These are phyloP conservation scores for Verticillium albo-atrum DNA, from an alignment of 2,329 filamentous ascomycete genomes.

Conservation along the genomic window DNA sequence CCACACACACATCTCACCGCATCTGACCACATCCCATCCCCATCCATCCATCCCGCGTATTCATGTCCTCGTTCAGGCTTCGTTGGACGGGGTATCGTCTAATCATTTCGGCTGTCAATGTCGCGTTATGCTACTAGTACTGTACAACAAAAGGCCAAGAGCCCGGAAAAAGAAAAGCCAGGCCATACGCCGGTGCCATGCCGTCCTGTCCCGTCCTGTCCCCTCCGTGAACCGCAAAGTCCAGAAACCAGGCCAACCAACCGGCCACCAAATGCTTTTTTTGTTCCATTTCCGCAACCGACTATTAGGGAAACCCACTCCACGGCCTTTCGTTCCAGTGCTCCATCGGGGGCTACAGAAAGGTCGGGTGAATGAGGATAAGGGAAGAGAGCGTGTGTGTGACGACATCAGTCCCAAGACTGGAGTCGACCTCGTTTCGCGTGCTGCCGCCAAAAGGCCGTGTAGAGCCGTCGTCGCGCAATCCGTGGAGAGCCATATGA, in stretches of 20 bases:
- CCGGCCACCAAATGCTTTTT: neutral
- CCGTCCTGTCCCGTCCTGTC: neutral
- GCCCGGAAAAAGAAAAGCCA: conserved; percentile 1
- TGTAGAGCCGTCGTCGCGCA: conserved; percentile 30
- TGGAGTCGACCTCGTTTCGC: neutral
- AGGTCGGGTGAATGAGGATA: neutral
- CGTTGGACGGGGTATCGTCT: neutral
- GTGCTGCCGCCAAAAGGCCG: conserved; percentile 32
- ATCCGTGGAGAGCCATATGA: conserved; percentile 23
- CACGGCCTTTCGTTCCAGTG: neutral
- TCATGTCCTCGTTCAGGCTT: too few relatives aligned
- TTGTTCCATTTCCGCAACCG: neutral
- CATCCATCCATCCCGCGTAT: too few relatives aligned
- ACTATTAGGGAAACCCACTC: neutral
- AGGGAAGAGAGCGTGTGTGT: neutral
- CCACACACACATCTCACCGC: neutral
- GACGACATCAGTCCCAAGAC: neutral
- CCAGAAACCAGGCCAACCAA: neutral
- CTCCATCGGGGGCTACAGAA: neutral
- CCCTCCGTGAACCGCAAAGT: neutral
- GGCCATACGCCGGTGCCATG: conserved; percentile 3
- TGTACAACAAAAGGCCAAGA: conserved; percentile 1
- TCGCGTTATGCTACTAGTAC: conserved; percentile 1
- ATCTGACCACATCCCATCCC: too few relatives aligned
- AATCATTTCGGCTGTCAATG: neutral